Evolutionary conservation across 106 monocot species (phyloP), one percentile per base, ranked within the genome.

Genomic region (Dendrobium huoshanense): DNA sequence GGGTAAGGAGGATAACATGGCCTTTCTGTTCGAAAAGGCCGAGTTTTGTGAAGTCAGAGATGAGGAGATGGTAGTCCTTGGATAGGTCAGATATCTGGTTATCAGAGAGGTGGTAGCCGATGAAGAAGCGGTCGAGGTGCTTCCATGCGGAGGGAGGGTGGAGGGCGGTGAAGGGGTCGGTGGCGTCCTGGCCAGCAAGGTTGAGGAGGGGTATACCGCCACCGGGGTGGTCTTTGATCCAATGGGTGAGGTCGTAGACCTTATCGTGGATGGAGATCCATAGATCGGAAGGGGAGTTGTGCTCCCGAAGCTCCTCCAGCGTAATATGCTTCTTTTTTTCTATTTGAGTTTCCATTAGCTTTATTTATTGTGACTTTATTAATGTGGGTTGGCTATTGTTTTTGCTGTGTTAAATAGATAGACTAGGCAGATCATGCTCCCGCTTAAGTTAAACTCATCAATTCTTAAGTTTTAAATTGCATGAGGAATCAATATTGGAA

Each of bases 241-340:
- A 89, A 16, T 24, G 45, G 55, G 82, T 86, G 48, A 89, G 86
- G 86, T 89, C 82, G 77, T 89, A 89, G 4, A 89, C 89, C 77
- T 89, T 86, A 22, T 86, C 85, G 40, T 89, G 85, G 75, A 89
- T 86, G 10, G 85, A 80, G 80, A 89, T 81, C 88, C 89, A 89
- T 33, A 89, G 84, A 43, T 89, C 86, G 24, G 81, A 3, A 1
- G 37, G 37, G 37, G 37, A 2, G 37, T 3, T 37, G 37, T 37
- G 37, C 2, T 59, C 2, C 59, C n/a, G 41, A 9, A 86, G 89
- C 82, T 89, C 86, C 5, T 79, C 84, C 2, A 72, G 56, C 9
- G 86, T 56, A 31, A 89, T 58, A 20, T 58, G 5, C 58, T 16
- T 11, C 58, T 37, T 58, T 58, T 58, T 58, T 45, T 0, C 8